Conservation (phyloP, 2,329 filamentous ascomycete species). For the Hypoxylon sp. region DNA sequence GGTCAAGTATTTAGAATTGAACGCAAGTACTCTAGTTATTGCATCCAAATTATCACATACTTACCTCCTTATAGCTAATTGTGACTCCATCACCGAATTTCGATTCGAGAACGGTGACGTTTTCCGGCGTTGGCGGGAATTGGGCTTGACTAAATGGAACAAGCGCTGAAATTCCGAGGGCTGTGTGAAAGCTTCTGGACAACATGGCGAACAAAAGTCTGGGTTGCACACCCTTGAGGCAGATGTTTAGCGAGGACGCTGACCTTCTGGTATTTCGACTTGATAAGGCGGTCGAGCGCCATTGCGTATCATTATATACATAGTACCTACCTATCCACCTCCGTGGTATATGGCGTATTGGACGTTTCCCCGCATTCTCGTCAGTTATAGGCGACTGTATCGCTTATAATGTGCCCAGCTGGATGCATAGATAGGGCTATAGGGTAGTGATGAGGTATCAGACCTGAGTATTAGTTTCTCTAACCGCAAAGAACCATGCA, state of each 20-base stretch:
- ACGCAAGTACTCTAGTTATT: background rate
- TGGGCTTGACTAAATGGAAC: conserved; percentile 44
- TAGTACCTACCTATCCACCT: background rate
- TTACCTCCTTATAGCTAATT: conserved; percentile 71
- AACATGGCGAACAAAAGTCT: conserved; percentile 30
- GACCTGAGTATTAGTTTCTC: background rate
- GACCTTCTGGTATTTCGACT: background rate
- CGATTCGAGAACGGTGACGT: conserved; percentile 66
- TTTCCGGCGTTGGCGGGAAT: conserved; percentile 53
- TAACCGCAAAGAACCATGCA: conserved; percentile 1
- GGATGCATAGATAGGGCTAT: conserved; percentile 23
- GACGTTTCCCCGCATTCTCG: conserved; percentile 29
- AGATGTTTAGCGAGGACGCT: background rate
- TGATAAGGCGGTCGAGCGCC: conserved; percentile 1
- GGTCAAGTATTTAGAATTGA: background rate
- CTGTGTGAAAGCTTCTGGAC: conserved; percentile 3
- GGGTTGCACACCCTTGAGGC: conserved; percentile 2
- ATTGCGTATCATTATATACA: conserved; percentile 23
- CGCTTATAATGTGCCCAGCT: conserved; percentile 15
- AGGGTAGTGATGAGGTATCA: background rate
- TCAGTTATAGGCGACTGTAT: conserved; percentile 19
- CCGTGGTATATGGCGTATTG: conserved; percentile 21
- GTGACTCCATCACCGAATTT: conserved; percentile 71
- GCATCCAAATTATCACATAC: background rate
- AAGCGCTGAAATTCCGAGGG: conserved; percentile 38